phyloP scores from a whole-genome alignment of 305 asterid species.

The Solanum hybrid region DNA sequence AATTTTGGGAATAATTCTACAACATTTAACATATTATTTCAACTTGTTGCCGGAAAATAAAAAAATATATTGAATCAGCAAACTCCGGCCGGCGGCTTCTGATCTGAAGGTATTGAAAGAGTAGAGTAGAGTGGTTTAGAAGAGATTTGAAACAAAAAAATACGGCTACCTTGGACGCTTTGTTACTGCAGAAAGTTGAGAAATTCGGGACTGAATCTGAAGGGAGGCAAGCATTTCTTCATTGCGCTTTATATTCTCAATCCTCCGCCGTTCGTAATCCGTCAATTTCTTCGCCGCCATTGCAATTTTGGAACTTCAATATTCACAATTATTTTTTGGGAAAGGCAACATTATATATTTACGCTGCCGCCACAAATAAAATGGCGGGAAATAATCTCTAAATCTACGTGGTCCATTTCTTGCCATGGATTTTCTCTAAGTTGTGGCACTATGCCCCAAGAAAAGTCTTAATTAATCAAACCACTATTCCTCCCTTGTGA shows the following conservation, averaged over 20 bases:
- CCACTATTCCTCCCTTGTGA: background rate
- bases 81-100: background rate
- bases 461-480: background rate
- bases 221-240: conserved; percentile 77
- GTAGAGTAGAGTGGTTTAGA: background rate
- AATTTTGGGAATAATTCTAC: background rate
- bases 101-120: background rate
- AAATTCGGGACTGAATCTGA: conserved; percentile 46
- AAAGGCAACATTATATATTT: background rate
- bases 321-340: background rate
- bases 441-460: background rate
- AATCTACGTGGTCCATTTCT: background rate
- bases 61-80: background rate
- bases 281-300: conserved; percentile 40
- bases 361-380: background rate
- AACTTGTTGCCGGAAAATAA: background rate
- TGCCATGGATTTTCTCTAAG: background rate
- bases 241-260: conserved; percentile 76
- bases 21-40: background rate
- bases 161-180: conserved; percentile 33
- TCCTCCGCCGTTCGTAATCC: conserved; percentile 67
- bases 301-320: background rate
- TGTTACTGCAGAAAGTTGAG: conserved; percentile 32
- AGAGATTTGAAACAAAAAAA: background rate
- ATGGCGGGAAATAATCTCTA: background rate